A percentile compares a stretch with the other conserved stretches of the same genome.
These are phyloP conservation scores for Erucastrum elatum DNA, from an alignment of 345 rosid genomes.

Conservation along the genomic window DNA sequence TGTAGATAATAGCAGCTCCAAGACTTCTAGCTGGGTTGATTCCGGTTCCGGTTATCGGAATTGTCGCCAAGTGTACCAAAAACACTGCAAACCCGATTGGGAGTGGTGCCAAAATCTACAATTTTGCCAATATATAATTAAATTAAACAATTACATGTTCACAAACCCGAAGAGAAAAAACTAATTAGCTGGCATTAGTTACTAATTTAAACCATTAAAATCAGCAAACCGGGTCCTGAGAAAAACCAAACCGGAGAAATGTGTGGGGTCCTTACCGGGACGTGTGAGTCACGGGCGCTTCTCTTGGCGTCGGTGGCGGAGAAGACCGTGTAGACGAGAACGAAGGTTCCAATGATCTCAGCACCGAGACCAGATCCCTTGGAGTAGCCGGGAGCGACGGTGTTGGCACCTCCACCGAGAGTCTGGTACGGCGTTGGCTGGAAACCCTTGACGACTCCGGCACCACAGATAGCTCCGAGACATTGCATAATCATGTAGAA, in stretches of 20 bases:
- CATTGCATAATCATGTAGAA: background rate
- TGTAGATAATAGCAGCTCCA: slow-evolving; percentile 34
- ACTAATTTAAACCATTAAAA: too few species aligned
- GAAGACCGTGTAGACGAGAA: background rate
- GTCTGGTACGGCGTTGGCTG: background rate
- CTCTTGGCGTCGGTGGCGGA: slow-evolving; percentile 51
- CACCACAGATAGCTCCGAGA: background rate
- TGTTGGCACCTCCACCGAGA: background rate
- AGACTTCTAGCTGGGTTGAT: background rate
- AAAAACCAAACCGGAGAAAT: too few species aligned
- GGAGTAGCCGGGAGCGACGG: background rate
- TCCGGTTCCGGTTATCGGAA: slow-evolving; percentile 39
- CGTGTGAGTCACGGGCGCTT: slow-evolving; percentile 56
- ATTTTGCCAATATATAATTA: background rate
- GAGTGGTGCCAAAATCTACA: slow-evolving; percentile 51
- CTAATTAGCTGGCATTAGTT: too few species aligned
- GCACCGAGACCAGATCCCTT: background rate
- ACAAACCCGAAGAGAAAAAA: too few species aligned
- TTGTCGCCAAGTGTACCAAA: slow-evolving; percentile 51
- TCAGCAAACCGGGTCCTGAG: background rate
- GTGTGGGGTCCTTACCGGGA: slow-evolving; percentile 31
- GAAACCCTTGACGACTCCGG: background rate
- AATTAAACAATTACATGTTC: background rate
- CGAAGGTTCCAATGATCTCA: background rate
- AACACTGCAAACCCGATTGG: slow-evolving; percentile 59